Evolutionary conservation across 495 filamentous ascomycete genomes (phyloP).

Genomic region (Gamarada debralockiae): DNA sequence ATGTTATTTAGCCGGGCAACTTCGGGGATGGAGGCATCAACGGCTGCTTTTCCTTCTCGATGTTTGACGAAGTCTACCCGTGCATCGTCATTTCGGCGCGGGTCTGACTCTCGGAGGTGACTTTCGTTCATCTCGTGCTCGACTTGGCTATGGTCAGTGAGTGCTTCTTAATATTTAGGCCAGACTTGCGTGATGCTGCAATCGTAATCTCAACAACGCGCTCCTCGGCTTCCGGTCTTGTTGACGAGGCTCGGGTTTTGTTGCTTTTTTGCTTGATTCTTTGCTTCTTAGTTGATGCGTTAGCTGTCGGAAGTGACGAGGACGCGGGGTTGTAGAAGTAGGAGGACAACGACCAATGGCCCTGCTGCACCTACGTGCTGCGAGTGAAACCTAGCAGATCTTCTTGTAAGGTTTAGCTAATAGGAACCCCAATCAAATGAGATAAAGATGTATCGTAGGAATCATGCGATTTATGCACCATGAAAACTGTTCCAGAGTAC

Average conservation of each 20-base stretch:
- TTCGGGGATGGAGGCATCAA: slow-evolving; percentile 11
- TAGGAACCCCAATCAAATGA: no score
- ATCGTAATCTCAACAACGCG: slow-evolving; percentile 7
- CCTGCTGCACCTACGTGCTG: no score
- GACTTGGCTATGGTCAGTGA: slow-evolving; percentile 18
- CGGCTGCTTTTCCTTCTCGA: slow-evolving; percentile 7
- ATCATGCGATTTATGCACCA: no score
- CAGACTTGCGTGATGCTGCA: slow-evolving; percentile 13
- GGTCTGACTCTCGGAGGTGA: not conserved
- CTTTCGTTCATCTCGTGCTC: slow-evolving; percentile 14
- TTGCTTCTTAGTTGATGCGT: no score
- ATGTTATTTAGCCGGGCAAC: slow-evolving; percentile 10
- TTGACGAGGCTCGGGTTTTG: slow-evolving; percentile 9
- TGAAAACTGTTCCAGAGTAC: no score
- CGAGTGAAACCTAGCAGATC: no score
- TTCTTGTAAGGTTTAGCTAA: no score
- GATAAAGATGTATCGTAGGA: no score
- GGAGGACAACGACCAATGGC: no score
- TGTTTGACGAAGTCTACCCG: slow-evolving; percentile 14
- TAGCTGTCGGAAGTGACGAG: no score
- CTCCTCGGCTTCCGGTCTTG: slow-evolving; percentile 4
- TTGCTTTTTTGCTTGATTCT: slow-evolving; percentile 8
- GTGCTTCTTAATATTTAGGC: slow-evolving; percentile 22
- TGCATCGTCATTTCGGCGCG: slow-evolving; percentile 5
- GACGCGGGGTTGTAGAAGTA: no score